These are phyloP conservation scores for Pseudohalonectria lignicola DNA, from an alignment of 2,329 filamentous ascomycete genomes.

Conservation along the genomic window DNA sequence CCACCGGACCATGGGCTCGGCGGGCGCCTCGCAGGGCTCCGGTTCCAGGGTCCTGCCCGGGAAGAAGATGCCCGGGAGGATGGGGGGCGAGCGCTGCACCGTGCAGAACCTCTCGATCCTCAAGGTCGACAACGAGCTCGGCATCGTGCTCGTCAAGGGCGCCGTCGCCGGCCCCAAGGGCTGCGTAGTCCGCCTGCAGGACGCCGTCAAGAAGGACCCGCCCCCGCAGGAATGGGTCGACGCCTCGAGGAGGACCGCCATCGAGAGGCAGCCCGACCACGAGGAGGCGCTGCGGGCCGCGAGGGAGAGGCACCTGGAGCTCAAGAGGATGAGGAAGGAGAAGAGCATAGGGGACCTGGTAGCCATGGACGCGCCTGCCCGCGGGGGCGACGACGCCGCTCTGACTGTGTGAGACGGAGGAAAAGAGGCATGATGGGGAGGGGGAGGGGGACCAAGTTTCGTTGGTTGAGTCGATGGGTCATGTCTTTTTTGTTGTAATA, in stretches of 20 bases:
- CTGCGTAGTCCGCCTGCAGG: conserved; percentile 72
- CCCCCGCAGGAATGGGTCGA: conserved; percentile 37
- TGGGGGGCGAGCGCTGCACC: conserved; percentile 84
- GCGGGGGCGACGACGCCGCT: too few species aligned
- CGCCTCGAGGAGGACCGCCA: conserved; percentile 28
- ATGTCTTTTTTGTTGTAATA: too few species aligned
- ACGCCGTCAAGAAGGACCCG: conserved; percentile 74
- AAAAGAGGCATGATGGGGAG: conserved; percentile 1
- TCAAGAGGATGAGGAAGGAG: conserved; percentile 38
- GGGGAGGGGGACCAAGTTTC: too few species aligned
- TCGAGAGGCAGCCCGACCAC: conserved; percentile 35
- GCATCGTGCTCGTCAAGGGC: conserved; percentile 80
- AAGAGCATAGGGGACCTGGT: conserved; percentile 24
- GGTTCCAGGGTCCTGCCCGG: conserved; percentile 88
- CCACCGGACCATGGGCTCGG: conserved; percentile 84
- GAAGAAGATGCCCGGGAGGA: conserved; percentile 95
- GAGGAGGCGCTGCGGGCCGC: conserved; percentile 35
- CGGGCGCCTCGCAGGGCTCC: conserved; percentile 80
- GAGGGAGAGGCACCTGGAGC: conserved; percentile 36
- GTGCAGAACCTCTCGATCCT: conserved; percentile 86
- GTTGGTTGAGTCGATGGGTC: too few species aligned
- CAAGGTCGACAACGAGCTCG: conserved; percentile 76
- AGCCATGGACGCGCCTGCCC: conserved; percentile 1
- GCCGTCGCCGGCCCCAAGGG: conserved; percentile 82
- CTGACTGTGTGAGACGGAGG: neutral